phyloP scores from a whole-genome alignment of 1,284 basidiomycete species.

The Ceratobasidium theobromae region DNA sequence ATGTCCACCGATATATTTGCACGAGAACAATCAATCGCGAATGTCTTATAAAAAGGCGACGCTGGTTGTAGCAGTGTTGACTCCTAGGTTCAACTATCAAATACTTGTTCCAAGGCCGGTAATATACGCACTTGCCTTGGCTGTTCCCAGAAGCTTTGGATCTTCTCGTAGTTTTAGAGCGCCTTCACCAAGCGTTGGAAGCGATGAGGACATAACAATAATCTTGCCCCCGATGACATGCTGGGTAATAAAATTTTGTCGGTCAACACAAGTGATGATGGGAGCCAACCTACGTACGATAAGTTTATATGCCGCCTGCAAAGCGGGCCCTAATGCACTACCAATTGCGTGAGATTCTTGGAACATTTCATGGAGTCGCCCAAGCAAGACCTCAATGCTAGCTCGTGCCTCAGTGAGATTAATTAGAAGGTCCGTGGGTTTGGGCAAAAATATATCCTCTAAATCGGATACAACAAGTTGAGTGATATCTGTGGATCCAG shows the following conservation, averaged over 20 bases:
- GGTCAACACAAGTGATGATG: constrained; percentile 6
- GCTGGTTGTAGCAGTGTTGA: constrained; percentile 84
- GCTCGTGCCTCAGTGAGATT: constrained; percentile 86
- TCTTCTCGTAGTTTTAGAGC: constrained; percentile 96
- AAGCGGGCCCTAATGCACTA: constrained; percentile 92
- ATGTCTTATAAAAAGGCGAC: constrained; percentile 96
- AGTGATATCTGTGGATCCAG: constrained; percentile 79
- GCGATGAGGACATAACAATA: constrained; percentile 80
- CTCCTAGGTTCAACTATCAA: constrained; percentile 55
- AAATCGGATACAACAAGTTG: constrained; percentile 98
- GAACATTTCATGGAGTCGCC: constrained; percentile 93
- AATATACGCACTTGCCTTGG: constrained; percentile 62
- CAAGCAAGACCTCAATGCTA: constrained; percentile 80
- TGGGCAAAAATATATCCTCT: constrained; percentile 96
- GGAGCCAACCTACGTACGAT: constrained; percentile 59
- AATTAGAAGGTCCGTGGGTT: constrained; percentile 92
- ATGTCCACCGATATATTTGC: constrained; percentile 98
- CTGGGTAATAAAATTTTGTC: constrained; percentile 42
- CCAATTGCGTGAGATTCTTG: constrained; percentile 88
- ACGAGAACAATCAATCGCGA: constrained; percentile 98
- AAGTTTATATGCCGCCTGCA: constrained; percentile 95
- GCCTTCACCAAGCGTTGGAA: constrained; percentile 89
- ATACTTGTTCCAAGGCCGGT: neutral
- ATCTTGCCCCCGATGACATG: constrained; percentile 95
- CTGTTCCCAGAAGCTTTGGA: constrained; percentile 91